A percentile compares a stretch with the other conserved stretches of the same genome.
phyloP scores from a whole-genome alignment of 2,329 filamentous ascomycete species.

The Pseudomassariella vexata region DNA sequence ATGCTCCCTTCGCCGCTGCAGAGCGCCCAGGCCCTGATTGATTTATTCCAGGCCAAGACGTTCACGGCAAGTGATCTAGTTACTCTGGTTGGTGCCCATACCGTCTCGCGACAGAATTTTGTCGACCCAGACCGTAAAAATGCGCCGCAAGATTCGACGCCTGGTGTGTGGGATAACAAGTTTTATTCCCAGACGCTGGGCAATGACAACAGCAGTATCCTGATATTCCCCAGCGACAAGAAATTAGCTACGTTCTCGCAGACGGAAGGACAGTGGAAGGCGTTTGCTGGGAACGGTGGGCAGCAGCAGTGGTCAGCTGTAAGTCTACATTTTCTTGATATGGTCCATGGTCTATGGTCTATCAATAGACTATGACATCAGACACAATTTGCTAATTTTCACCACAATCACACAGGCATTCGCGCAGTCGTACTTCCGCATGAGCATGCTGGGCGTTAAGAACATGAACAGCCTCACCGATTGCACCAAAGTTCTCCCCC shows the following conservation, averaged over 20 bases:
- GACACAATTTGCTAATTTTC: too few relatives aligned
- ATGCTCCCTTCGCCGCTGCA: constrained; percentile 37
- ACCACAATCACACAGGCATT: too few relatives aligned
- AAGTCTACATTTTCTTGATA: too few relatives aligned
- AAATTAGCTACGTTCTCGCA: constrained; percentile 15
- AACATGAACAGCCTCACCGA: constrained; percentile 51
- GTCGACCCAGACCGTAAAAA: constrained; percentile 32
- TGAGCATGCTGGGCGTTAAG: constrained; percentile 49
- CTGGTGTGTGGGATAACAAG: constrained; percentile 41
- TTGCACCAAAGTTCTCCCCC: constrained; percentile 47
- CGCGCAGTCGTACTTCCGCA: constrained; percentile 45
- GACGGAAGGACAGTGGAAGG: constrained; percentile 15
- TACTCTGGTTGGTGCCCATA: constrained; percentile 50
- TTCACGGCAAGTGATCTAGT: constrained; percentile 43
- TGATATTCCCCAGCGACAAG: constrained; percentile 26
- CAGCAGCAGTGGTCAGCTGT: constrained; percentile 17
- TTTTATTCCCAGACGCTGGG: constrained; percentile 40
- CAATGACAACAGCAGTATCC: constrained; percentile 20
- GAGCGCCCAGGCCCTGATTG: constrained; percentile 34
- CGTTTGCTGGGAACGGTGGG: constrained; percentile 16
- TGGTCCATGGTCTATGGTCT: too few relatives aligned
- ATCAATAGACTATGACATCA: too few relatives aligned
- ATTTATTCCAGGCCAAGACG: constrained; percentile 43
- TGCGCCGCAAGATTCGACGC: constrained; percentile 40
- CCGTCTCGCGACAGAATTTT: constrained; percentile 39